Evolutionary conservation across 139 green algal genomes (phyloP).

Genomic region (Mychonastes homosphaera): DNA sequence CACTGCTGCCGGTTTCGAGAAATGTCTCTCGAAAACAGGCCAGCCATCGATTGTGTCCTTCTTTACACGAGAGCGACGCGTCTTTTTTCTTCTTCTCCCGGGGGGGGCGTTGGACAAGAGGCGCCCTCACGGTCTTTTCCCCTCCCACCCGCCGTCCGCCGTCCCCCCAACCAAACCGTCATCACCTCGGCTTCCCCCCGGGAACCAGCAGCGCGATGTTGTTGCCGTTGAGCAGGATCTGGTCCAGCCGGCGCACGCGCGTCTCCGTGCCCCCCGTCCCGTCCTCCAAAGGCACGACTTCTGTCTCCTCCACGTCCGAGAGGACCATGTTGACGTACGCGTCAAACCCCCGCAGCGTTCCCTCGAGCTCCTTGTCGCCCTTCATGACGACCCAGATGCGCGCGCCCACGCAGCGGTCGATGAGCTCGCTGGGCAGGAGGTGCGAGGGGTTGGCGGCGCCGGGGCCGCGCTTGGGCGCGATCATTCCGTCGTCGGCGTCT

Average conservation of each 20-base stretch:
- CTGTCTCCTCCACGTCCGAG: constrained; percentile 92
- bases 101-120: no score
- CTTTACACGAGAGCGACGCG: no score
- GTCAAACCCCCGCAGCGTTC: constrained; percentile 89
- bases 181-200: constrained; percentile 75
- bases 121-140: no score
- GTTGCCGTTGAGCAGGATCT: constrained; percentile 98
- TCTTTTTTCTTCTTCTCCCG: no score
- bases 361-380: constrained; percentile 88
- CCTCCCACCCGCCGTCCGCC: no score
- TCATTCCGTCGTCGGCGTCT: constrained; percentile 7
- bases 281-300: no score
- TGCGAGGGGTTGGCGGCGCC: constrained; percentile 60
- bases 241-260: constrained; percentile 70
- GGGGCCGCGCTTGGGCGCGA: constrained; percentile 11
- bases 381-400: constrained; percentile 92
- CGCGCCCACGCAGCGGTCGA: constrained; percentile 88
- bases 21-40: no score
- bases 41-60: no score
- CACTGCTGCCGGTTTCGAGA: no score
- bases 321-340: constrained; percentile 99
- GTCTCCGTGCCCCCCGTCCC: no score
- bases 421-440: constrained; percentile 84
- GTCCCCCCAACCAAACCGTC: no score
- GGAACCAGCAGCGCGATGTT: constrained; percentile 90